Evolutionary conservation across 2,329 filamentous ascomycete species (phyloP), one percentile per base, ranked within the genome.

Genomic region (Ramularia collo-cygni): DNA sequence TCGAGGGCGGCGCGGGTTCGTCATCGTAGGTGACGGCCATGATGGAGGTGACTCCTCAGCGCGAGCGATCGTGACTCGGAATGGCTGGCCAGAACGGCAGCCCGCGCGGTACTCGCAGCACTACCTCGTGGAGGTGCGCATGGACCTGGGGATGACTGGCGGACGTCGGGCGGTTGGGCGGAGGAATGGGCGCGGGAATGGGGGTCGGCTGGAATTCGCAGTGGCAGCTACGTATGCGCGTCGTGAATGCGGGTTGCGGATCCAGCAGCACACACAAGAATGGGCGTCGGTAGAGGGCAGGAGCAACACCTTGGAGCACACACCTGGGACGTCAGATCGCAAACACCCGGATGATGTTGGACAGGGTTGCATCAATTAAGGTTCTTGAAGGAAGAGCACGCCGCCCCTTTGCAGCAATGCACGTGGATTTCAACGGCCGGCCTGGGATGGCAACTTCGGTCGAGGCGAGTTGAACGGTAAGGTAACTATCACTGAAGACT

Each of bases 21-120:
- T 40, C 41, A 21, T 49, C 46, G 35, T 46, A 46, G 28, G 42
- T 44, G 38, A 49, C 37, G 38, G 43, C 46, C 43, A 47, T 46
- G 21, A n/a, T n/a, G n/a, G n/a, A n/a, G n/a, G n/a, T n/a, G n/a
- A n/a, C n/a, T n/a, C n/a, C n/a, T n/a, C n/a, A n/a, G n/a, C n/a
- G n/a, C n/a, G n/a, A n/a, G n/a, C n/a, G n/a, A 16, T 16, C 16
- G n/a, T 36, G 34, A 13, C 19, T 24, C 21, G 21, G 10, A 6
- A 24, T 24, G 10, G 21, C 21, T 24, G 21, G 21, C 21, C 21
- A 24, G 21, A 24, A 10, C 21, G 21, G 21, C 21, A 24, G 21
- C 21, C 21, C 21, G 21, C 21, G 21, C 21, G 21, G 21, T 6
- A 6, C 21, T 24, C 28, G 17, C 28, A 26, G 28, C 16, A 12